A percentile compares a stretch with the other conserved stretches of the same genome.
These are phyloP conservation scores for Fusarium sambucinum DNA, from an alignment of 2,329 filamentous ascomycete species.

Conservation along the genomic window DNA sequence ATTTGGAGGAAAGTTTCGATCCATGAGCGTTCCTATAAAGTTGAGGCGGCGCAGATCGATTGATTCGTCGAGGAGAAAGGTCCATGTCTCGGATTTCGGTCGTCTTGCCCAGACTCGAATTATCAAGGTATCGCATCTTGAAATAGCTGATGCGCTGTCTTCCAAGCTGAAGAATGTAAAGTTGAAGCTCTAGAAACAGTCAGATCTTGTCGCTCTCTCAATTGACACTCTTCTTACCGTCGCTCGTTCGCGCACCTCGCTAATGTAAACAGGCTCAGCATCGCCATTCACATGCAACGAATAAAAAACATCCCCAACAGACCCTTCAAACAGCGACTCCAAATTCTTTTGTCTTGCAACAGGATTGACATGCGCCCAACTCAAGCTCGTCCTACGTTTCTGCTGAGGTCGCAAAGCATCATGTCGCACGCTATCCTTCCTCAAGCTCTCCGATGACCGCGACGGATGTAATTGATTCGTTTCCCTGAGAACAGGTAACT, in stretches of 20 bases:
- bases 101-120: conserved; percentile 80
- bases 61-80: conserved; percentile 76
- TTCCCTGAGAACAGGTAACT: conserved; percentile 67
- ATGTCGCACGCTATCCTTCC: conserved; percentile 48
- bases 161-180: conserved; percentile 87
- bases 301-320: conserved; percentile 90
- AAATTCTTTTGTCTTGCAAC: conserved; percentile 77
- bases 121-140: conserved; percentile 72
- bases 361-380: conserved; percentile 60
- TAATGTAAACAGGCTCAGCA: conserved; percentile 86
- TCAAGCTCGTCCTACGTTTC: conserved; percentile 63
- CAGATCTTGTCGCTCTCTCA: background rate
- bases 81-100: conserved; percentile 64
- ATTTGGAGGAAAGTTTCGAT: conserved; percentile 82
- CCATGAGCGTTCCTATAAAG: conserved; percentile 78
- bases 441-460: conserved; percentile 66
- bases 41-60: conserved; percentile 80
- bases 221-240: conserved; percentile 62
- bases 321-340: conserved; percentile 76
- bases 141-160: conserved; percentile 70
- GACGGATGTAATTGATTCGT: conserved; percentile 65
- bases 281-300: conserved; percentile 78
- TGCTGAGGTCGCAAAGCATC: conserved; percentile 56
- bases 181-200: conserved; percentile 75
- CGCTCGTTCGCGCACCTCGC: conserved; percentile 81